phyloP scores from a whole-genome alignment of 176 grass and related monocot genomes.

The Ensete ventricosum region DNA sequence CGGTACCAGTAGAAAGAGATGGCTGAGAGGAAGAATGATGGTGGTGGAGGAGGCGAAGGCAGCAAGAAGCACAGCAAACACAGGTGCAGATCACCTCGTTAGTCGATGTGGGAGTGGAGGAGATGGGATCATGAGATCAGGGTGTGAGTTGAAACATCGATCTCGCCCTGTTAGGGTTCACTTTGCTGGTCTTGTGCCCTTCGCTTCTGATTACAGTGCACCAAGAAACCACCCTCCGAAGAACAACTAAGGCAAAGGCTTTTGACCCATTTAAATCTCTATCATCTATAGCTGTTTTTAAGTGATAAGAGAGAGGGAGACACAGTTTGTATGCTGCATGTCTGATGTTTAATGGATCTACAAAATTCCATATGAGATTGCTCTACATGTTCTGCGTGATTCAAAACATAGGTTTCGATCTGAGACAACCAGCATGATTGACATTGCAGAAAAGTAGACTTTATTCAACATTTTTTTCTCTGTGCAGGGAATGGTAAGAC shows the following conservation, averaged over 20 bases:
- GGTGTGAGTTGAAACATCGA: conserved; percentile 22
- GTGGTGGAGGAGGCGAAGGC: neutral
- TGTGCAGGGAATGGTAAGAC: conserved; percentile 4
- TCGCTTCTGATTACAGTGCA: conserved; percentile 22
- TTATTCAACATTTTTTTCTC: conserved; percentile 1
- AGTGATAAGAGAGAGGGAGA: neutral
- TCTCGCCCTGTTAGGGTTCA: conserved; percentile 11
- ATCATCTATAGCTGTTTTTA: neutral
- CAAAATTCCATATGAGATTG: neutral
- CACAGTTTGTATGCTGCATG: neutral
- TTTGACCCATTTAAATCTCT: conserved; percentile 7
- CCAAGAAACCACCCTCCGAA: conserved; percentile 53
- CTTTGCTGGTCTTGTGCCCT: conserved; percentile 29
- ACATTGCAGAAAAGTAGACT: neutral
- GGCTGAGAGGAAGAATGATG: neutral
- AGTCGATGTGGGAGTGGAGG: neutral
- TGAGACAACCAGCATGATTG: no score
- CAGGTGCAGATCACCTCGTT: conserved; percentile 43
- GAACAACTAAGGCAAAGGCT: conserved; percentile 63
- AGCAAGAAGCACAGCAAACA: conserved; percentile 4
- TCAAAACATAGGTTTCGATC: no score
- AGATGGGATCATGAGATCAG: conserved; percentile 23
- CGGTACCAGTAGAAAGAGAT: neutral
- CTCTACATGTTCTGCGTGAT: neutral
- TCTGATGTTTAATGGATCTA: neutral